Base-by-base conservation (phyloP, 192 early-diverging fungal species). In the Tieghemiomyces parasiticus region DNA sequence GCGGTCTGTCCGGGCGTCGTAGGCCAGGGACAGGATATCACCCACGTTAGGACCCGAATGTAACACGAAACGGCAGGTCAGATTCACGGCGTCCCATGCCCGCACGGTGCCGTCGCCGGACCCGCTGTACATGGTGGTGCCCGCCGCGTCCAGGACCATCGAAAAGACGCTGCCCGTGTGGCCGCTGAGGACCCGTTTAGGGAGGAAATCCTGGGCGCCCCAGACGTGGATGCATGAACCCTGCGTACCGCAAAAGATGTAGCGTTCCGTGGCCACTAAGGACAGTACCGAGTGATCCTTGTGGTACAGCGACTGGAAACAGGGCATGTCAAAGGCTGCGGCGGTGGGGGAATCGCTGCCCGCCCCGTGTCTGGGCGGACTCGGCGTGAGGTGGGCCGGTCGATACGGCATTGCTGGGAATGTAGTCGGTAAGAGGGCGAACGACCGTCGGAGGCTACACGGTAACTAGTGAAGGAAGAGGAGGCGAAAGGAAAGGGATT, bases 101-200 rank as follows among this genome's bases (percentile, higher is more conserved):
- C 83, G 71, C 42, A 89, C 78, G 1, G 77, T 83, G 13, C 84
- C 82, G 58, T 89, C 86, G n/a, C 83, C 82, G 65, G 68, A 68
- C 22, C 65, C 63, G 59, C 64, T 71, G 33, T 56, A 73, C 48
- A 74, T 46, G 16, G 63, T 53, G 9, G 35, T 29, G 32, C 32
- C 33, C 4, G 1, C 22, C 0, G 31, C 38, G 59, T 61, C 62
- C 1, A 74, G 31, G 20, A 38, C 63, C 45, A 71, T 44, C 19
- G 66, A 50, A 45, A 66, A 61, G 38, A 76, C 64, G 22, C 66
- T 69, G 49, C 61, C 66, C 1, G 63, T 48, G 29, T 72, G 71
- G 10, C 65, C 70, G 29, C 32, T 47, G 4, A 70, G 59, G 14
- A 61, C 63, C 30, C 47, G 56, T 29, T 50, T 47, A 48, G 76